These are phyloP conservation scores for Apium graveolens DNA, from an alignment of 129 eudicot species.

Conservation along the genomic window DNA sequence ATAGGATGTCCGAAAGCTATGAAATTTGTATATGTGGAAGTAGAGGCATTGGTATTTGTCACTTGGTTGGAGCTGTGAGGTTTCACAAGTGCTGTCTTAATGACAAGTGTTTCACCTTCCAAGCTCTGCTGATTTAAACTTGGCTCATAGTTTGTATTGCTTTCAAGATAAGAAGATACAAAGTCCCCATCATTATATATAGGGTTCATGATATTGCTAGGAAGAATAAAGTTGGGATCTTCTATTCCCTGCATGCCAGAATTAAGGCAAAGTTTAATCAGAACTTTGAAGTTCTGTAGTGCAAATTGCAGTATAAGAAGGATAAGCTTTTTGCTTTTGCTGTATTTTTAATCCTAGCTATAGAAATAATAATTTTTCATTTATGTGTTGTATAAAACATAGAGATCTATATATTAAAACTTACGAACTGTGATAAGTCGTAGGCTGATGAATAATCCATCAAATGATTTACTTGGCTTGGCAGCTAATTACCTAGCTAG, in stretches of 20 bases:
- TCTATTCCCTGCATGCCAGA: not conserved
- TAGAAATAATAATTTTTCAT: too few relatives aligned
- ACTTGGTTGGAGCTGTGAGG: not conserved
- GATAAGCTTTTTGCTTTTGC: not conserved
- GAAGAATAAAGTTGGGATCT: not conserved
- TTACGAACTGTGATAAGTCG: not conserved
- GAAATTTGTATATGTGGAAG: not conserved
- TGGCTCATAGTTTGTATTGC: not conserved
- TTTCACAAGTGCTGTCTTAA: not conserved
- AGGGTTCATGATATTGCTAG: not conserved
- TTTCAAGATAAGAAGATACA: not conserved
- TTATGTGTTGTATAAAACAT: not conserved
- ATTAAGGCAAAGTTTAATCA: not conserved
- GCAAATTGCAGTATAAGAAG: not conserved
- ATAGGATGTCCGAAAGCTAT: constrained; percentile 9
- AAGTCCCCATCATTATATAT: not conserved
- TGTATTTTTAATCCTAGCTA: not conserved
- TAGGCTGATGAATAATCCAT: not conserved
- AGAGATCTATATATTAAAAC: not conserved
- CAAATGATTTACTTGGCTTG: too few relatives aligned
- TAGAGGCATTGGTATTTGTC: not conserved
- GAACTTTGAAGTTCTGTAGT: not conserved
- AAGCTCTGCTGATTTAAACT: not conserved
- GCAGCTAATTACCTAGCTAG: too few relatives aligned
- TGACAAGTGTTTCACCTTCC: not conserved